A percentile compares a stretch with the other conserved stretches of the same genome.
These are phyloP conservation scores for Exophiala viscosa DNA, from an alignment of 2,329 filamentous ascomycete genomes.

Conservation along the genomic window DNA sequence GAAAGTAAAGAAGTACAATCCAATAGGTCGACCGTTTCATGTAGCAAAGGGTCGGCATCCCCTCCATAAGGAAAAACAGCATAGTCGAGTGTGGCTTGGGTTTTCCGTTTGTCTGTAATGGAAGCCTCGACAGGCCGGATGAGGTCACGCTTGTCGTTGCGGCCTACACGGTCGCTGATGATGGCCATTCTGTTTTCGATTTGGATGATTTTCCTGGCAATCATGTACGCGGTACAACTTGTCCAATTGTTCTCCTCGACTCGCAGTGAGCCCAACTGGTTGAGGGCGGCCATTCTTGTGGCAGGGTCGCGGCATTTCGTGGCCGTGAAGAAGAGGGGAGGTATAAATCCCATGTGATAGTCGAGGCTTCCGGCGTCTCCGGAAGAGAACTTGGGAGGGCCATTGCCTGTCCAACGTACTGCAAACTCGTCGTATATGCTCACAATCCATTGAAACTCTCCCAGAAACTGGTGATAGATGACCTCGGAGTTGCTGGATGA, in stretches of 20 bases:
- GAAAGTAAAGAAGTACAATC: constrained; percentile 2
- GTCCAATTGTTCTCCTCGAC: constrained; percentile 21
- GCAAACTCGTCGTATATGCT: constrained; percentile 13
- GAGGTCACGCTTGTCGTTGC: constrained; percentile 10
- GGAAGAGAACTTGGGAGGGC: constrained; percentile 3
- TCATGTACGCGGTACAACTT: constrained; percentile 20
- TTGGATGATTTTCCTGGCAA: constrained; percentile 19
- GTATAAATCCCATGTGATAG: constrained; percentile 19
- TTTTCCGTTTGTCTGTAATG: constrained; percentile 9
- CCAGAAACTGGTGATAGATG: constrained; percentile 11
- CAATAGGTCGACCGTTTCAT: constrained; percentile 15
- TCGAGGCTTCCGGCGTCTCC: constrained; percentile 11
- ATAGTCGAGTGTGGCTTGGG: constrained; percentile 12
- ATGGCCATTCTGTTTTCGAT: constrained; percentile 13
- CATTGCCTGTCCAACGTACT: constrained; percentile 4
- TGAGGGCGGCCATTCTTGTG: constrained; percentile 11
- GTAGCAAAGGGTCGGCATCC: constrained; percentile 4
- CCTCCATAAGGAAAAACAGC: constrained; percentile 6
- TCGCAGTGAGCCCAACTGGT: constrained; percentile 6
- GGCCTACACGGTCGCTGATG: constrained; percentile 3
- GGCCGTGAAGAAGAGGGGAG: constrained; percentile 23
- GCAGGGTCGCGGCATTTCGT: constrained; percentile 20
- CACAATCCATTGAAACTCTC: constrained; percentile 20
- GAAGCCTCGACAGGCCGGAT: constrained; percentile 18
- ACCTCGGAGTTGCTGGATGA: constrained; percentile 8